Evolutionary conservation across 345 rosid genomes (phyloP).

Genomic region (Gossypium thurberi): DNA sequence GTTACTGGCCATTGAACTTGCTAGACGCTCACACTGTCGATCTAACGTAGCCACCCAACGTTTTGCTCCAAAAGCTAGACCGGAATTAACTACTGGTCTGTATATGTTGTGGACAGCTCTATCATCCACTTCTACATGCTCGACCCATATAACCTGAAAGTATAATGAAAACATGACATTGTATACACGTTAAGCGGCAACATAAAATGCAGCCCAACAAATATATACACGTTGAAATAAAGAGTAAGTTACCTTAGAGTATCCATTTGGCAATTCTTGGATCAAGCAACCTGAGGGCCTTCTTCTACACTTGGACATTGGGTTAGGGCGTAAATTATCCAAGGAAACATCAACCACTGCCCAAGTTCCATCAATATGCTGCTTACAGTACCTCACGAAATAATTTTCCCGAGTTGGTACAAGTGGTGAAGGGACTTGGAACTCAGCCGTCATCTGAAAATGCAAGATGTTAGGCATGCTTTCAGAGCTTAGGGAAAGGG

Average conservation of each 20-base stretch:
- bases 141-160: conserved; percentile 81
- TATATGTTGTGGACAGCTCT: conserved; percentile 63
- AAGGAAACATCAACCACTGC: conserved; percentile 93
- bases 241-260: conserved; percentile 60
- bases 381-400: conserved; percentile 86
- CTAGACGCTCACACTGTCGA: conserved; percentile 85
- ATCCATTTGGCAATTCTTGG: conserved; percentile 85
- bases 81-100: conserved; percentile 50
- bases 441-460: conserved; percentile 81
- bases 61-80: conserved; percentile 84
- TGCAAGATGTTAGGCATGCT: not conserved
- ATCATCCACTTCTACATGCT: conserved; percentile 82
- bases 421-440: conserved; percentile 87
- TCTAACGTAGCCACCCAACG: conserved; percentile 92
- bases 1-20: conserved; percentile 80
- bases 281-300: conserved; percentile 94
- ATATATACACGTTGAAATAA: not conserved
- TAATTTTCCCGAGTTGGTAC: conserved; percentile 83
- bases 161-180: not conserved
- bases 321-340: conserved; percentile 55
- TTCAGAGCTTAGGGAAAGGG: not conserved
- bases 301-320: conserved; percentile 49
- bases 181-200: too few species aligned
- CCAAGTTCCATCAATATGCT: conserved; percentile 72
- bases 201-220: not conserved